These are phyloP conservation scores for Coemansia brasiliensis DNA, from an alignment of 192 early-diverging fungal species.

Conservation along the genomic window DNA sequence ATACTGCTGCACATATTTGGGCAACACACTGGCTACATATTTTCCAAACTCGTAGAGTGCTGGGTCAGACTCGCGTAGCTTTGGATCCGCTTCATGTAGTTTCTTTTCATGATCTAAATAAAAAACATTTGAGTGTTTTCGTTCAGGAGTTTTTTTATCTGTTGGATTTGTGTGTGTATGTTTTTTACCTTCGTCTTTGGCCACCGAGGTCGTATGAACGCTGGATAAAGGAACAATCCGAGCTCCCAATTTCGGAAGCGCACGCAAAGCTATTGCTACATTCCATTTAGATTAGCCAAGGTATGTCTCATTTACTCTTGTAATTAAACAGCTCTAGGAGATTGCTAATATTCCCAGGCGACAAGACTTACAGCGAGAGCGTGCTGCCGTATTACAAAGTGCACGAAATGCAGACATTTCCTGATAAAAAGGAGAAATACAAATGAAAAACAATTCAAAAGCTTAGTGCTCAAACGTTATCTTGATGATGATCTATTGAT, in stretches of 20 bases:
- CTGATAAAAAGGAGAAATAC: neutral
- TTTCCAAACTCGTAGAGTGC: slow-evolving; percentile 83
- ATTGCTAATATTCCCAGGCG: too few relatives aligned
- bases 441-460: neutral
- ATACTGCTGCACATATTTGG: slow-evolving; percentile 96
- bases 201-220: slow-evolving; percentile 31
- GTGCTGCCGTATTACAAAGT: slow-evolving; percentile 14
- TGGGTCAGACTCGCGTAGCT: slow-evolving; percentile 33
- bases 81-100: slow-evolving; percentile 38
- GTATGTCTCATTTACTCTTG: too few relatives aligned
- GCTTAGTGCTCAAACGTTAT: slow-evolving; percentile 1
- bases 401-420: slow-evolving; percentile 20
- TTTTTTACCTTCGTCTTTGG: slow-evolving; percentile 25
- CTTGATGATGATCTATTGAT: neutral
- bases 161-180: too few relatives aligned
- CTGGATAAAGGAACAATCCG: slow-evolving; percentile 9
- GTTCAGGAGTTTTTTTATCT: too few relatives aligned
- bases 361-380: slow-evolving; percentile 32
- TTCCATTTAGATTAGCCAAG: neutral
- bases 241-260: neutral
- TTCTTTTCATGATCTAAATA: slow-evolving; percentile 29
- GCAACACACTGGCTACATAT: slow-evolving; percentile 80
- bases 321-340: too few relatives aligned
- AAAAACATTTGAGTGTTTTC: neutral
- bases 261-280: slow-evolving; percentile 15